phyloP scores from a whole-genome alignment of 2,329 filamentous ascomycete species.

The Graphiopsis chlorocephala region DNA sequence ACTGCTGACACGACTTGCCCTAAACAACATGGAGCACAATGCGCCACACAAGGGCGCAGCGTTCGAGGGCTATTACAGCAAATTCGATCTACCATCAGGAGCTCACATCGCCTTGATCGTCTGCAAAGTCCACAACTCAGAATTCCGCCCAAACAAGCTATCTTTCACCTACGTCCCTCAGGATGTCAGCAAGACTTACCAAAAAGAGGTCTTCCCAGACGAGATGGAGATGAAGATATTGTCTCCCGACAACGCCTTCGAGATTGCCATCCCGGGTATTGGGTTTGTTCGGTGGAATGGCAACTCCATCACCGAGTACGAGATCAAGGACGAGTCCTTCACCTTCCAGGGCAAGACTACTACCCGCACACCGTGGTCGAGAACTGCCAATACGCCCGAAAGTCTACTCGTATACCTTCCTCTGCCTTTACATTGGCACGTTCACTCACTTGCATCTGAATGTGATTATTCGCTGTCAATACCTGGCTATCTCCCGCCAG shows the following conservation, averaged over 20 bases:
- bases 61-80: slow-evolving; percentile 53
- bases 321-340: slow-evolving; percentile 36
- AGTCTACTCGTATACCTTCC: slow-evolving; percentile 45
- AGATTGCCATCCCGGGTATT: slow-evolving; percentile 40
- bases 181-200: slow-evolving; percentile 35
- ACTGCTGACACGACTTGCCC: not conserved
- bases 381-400: slow-evolving; percentile 42
- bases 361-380: slow-evolving; percentile 40
- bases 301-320: slow-evolving; percentile 40
- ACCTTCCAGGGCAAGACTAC: slow-evolving; percentile 41
- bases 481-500: slow-evolving; percentile 27
- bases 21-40: slow-evolving; percentile 39
- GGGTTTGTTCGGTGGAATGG: slow-evolving; percentile 39
- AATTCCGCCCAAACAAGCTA: slow-evolving; percentile 42
- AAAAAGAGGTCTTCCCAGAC: slow-evolving; percentile 44
- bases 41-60: slow-evolving; percentile 40
- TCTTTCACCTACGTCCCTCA: slow-evolving; percentile 51
- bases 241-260: slow-evolving; percentile 36
- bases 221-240: slow-evolving; percentile 37
- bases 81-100: slow-evolving; percentile 48
- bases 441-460: slow-evolving; percentile 45
- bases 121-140: slow-evolving; percentile 45
- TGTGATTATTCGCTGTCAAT: slow-evolving; percentile 42
- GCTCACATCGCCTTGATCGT: slow-evolving; percentile 47
- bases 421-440: slow-evolving; percentile 52